A percentile compares a stretch with the other conserved stretches of the same genome.
phyloP scores from a whole-genome alignment of 148 eudicot genomes.

The Bassia scoparia region DNA sequence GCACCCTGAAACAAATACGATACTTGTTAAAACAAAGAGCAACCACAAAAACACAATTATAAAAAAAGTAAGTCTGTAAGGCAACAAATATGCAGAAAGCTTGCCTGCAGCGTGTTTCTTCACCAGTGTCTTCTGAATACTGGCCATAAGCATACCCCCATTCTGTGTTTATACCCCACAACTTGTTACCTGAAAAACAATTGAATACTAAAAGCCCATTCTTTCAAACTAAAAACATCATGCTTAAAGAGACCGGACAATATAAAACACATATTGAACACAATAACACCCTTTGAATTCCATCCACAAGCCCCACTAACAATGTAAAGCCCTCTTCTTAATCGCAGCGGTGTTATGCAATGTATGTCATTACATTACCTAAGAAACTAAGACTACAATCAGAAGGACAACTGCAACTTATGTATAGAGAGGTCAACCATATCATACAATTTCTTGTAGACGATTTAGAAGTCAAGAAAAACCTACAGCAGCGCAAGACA shows the following conservation, averaged over 20 bases:
- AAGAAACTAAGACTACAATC: neutral
- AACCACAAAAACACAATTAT: neutral
- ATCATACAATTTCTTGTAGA: neutral
- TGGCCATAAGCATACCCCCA: conserved; percentile 99
- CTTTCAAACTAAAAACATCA: conserved; percentile 11
- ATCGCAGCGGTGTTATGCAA: neutral
- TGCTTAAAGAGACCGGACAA: neutral
- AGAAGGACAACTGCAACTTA: neutral
- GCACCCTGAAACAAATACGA: conserved; percentile 45
- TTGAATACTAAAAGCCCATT: neutral
- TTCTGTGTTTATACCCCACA: conserved; percentile 89
- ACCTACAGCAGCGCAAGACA: neutral
- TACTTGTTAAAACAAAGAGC: conserved; percentile 7
- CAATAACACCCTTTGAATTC: neutral
- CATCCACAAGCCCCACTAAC: neutral
- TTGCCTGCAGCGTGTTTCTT: conserved; percentile 96
- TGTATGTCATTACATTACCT: neutral
- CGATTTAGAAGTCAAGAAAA: neutral
- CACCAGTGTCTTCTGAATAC: conserved; percentile 98
- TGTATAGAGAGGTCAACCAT: neutral
- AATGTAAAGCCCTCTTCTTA: neutral
- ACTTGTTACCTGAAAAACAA: conserved; percentile 67
- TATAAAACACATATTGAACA: neutral
- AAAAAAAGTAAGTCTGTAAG: neutral
- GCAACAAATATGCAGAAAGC: neutral